Evolutionary conservation across 2,329 filamentous ascomycete genomes (phyloP).

Genomic region (Cordyceps tenuipes): DNA sequence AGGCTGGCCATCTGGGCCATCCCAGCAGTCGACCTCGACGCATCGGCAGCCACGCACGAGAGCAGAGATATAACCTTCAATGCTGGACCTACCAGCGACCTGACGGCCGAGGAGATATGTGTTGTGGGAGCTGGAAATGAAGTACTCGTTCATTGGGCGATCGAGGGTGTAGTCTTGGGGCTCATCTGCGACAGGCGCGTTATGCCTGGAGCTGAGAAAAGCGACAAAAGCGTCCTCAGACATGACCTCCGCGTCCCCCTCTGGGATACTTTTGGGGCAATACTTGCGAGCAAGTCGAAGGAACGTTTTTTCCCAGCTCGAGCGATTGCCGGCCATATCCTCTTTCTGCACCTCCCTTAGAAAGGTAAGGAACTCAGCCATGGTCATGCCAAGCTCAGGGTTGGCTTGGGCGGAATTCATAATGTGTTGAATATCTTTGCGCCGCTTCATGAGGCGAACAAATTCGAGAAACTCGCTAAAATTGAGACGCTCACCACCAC

Average conservation of each 20-base stretch:
- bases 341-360: constrained; percentile 66
- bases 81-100: constrained; percentile 80
- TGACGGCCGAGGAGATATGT: constrained; percentile 92
- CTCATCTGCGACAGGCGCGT: constrained; percentile 55
- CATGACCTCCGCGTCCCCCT: constrained; percentile 46
- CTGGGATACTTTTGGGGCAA: constrained; percentile 36
- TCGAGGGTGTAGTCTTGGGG: constrained; percentile 60
- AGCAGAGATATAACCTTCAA: constrained; percentile 88
- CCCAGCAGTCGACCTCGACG: constrained; percentile 97
- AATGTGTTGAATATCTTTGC: constrained; percentile 70
- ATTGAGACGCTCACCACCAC: constrained; percentile 58
- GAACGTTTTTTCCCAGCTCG: constrained; percentile 66
- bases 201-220: constrained; percentile 67
- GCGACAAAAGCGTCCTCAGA: constrained; percentile 69
- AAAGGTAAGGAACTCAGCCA: constrained; percentile 68
- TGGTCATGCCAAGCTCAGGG: constrained; percentile 55
- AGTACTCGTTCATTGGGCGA: constrained; percentile 90
- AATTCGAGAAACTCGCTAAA: constrained; percentile 80
- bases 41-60: constrained; percentile 86
- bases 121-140: constrained; percentile 97
- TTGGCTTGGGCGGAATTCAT: constrained; percentile 56
- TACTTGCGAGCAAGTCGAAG: constrained; percentile 57
- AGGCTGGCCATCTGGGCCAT: constrained; percentile 78
- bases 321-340: constrained; percentile 57
- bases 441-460: constrained; percentile 71